phyloP scores from a whole-genome alignment of 495 filamentous ascomycete species.

The Penicillium paradoxum region DNA sequence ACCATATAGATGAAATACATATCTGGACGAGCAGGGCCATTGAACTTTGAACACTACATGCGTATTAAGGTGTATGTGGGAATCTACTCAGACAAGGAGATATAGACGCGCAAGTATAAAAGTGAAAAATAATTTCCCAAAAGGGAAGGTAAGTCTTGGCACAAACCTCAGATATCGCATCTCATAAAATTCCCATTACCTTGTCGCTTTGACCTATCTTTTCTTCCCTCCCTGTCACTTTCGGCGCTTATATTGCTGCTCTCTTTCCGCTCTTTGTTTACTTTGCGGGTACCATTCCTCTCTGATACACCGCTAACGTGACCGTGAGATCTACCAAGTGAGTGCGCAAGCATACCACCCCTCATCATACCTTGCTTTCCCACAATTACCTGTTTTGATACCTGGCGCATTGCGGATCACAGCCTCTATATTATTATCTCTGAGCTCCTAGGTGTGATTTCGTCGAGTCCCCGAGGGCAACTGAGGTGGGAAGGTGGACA shows the following conservation, averaged over 20 bases:
- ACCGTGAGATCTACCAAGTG: slow-evolving; percentile 11
- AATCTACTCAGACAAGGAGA: no score
- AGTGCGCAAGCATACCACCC: slow-evolving; percentile 16
- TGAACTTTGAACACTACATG: not conserved
- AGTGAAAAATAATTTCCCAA: slow-evolving; percentile 16
- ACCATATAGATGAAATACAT: slow-evolving; percentile 23
- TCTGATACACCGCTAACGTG: not conserved
- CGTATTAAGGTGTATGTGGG: not conserved
- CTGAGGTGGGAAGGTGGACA: slow-evolving; percentile 1
- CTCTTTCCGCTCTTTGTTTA: not conserved
- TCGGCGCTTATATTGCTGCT: not conserved
- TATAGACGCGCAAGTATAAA: not conserved
- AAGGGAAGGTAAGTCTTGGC: slow-evolving; percentile 24
- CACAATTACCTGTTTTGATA: not conserved
- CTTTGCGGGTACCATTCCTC: not conserved
- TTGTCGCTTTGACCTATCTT: slow-evolving; percentile 1
- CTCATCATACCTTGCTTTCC: slow-evolving; percentile 6
- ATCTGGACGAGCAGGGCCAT: not conserved
- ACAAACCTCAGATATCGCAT: slow-evolving; percentile 21
- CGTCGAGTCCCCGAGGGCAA: not conserved
- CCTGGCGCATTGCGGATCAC: slow-evolving; percentile 6
- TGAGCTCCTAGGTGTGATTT: not conserved
- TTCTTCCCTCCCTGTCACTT: not conserved
- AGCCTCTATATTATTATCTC: not conserved
- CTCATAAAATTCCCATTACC: slow-evolving; percentile 4